phyloP scores from a whole-genome alignment of 495 filamentous ascomycete species.

The Collariella sp. region DNA sequence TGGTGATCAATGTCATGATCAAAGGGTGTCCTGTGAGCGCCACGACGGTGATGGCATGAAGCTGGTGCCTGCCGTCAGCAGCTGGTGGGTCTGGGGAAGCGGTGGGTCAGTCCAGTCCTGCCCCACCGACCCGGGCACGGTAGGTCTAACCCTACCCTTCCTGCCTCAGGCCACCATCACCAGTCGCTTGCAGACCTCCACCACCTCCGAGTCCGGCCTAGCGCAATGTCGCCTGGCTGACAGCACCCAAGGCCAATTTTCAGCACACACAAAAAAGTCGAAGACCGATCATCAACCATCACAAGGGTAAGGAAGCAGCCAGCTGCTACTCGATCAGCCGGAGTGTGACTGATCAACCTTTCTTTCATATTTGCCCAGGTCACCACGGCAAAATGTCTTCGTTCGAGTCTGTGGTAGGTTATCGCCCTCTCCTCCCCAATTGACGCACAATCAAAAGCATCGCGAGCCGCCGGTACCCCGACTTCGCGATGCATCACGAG shows the following conservation, averaged over 20 bases:
- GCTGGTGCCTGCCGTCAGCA: background rate
- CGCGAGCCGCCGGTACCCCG: background rate
- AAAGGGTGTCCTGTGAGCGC: too few relatives aligned
- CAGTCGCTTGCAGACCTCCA: slow-evolving; percentile 30
- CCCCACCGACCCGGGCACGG: slow-evolving; percentile 16
- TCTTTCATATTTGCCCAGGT: slow-evolving; percentile 27
- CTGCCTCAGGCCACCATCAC: slow-evolving; percentile 30
- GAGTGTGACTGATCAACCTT: slow-evolving; percentile 31
- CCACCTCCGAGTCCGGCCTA: slow-evolving; percentile 29
- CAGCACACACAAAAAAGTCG: slow-evolving; percentile 32
- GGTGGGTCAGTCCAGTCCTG: background rate
- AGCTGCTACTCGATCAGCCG: slow-evolving; percentile 30
- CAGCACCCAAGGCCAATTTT: slow-evolving; percentile 29
- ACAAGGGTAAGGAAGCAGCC: slow-evolving; percentile 32
- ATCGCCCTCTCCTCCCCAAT: slow-evolving; percentile 11
- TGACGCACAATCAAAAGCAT: background rate
- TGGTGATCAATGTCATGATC: background rate
- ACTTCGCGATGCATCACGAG: background rate
- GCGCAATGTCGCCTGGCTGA: slow-evolving; percentile 24
- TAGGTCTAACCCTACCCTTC: slow-evolving; percentile 44
- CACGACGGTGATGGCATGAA: too few relatives aligned
- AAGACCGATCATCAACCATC: slow-evolving; percentile 31
- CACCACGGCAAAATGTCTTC: slow-evolving; percentile 77
- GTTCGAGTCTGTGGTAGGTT: slow-evolving; percentile 94
- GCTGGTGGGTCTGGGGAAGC: slow-evolving; percentile 12